A percentile compares a stretch with the other conserved stretches of the same genome.
These are phyloP conservation scores for Ascochyta clinopodiicola DNA, from an alignment of 2,329 filamentous ascomycete species.

Conservation along the genomic window DNA sequence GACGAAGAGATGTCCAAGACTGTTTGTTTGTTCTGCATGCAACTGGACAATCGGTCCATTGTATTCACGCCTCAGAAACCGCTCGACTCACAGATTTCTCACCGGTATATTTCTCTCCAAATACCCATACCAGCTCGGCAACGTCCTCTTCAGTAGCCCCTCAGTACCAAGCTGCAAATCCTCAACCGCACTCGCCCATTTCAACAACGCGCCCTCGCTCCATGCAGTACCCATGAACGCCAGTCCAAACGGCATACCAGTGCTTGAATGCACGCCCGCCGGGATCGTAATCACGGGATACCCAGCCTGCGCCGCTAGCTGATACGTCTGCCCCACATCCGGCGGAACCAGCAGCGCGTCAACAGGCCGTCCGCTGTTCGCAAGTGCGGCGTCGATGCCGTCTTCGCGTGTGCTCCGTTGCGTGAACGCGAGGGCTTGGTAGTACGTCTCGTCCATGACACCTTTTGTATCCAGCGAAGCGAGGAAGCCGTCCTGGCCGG, in stretches of 20 bases:
- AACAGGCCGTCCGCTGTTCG: constrained; percentile 53
- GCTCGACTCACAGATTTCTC: constrained; percentile 20
- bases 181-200: constrained; percentile 61
- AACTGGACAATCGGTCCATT: too few relatives aligned
- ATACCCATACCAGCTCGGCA: constrained; percentile 49
- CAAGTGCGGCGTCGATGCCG: constrained; percentile 73
- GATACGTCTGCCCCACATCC: constrained; percentile 70
- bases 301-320: constrained; percentile 76
- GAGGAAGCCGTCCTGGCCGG: constrained; percentile 75
- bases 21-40: too few relatives aligned
- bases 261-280: constrained; percentile 59
- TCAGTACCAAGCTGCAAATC: constrained; percentile 41
- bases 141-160: constrained; percentile 29
- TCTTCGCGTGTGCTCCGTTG: constrained; percentile 65
- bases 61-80: too few relatives aligned
- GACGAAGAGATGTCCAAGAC: too few relatives aligned
- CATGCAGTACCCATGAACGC: constrained; percentile 65
- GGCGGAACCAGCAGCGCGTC: constrained; percentile 72
- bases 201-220: constrained; percentile 64
- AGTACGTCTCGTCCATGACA: constrained; percentile 69
- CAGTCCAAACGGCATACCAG: constrained; percentile 55
- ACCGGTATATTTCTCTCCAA: constrained; percentile 50
- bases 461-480: constrained; percentile 68
- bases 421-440: constrained; percentile 68
- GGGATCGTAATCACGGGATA: constrained; percentile 77